phyloP scores from a whole-genome alignment of 2,329 filamentous ascomycete genomes.

The Ophiostoma sp. region DNA sequence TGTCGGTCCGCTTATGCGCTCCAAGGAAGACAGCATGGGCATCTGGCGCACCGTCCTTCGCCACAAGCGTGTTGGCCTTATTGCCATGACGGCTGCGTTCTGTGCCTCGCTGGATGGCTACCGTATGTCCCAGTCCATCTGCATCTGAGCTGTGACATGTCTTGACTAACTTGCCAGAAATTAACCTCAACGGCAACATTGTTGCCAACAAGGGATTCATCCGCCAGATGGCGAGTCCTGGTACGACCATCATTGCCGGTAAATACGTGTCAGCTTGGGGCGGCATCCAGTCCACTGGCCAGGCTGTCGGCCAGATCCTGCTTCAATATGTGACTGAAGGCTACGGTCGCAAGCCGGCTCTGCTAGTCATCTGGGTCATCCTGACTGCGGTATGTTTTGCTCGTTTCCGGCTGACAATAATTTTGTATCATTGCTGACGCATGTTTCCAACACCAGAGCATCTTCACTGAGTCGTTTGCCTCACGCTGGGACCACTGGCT shows the following conservation, averaged over 20 bases:
- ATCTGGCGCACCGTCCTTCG: conserved; percentile 41
- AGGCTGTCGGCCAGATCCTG: conserved; percentile 28
- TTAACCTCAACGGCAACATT: conserved; percentile 26
- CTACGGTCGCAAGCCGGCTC: conserved; percentile 40
- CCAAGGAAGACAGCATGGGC: conserved; percentile 40
- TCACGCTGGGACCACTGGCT: conserved; percentile 43
- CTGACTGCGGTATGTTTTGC: conserved; percentile 30
- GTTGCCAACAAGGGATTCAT: conserved; percentile 29
- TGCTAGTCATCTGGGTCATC: conserved; percentile 40
- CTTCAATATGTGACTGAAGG: conserved; percentile 40
- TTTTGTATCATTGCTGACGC: conserved; percentile 10
- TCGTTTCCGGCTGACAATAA: conserved; percentile 28
- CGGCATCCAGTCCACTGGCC: conserved; percentile 23
- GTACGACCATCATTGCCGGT: conserved; percentile 23
- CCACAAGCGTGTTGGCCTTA: conserved; percentile 39
- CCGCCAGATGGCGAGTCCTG: conserved; percentile 25
- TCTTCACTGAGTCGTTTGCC: conserved; percentile 41
- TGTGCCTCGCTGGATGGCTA: conserved; percentile 46
- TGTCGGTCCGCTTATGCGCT: conserved; percentile 37
- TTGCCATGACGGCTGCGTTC: conserved; percentile 46
- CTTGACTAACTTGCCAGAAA: conserved; percentile 14
- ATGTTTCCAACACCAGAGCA: conserved; percentile 31
- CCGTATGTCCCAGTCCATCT: conserved; percentile 33
- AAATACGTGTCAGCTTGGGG: conserved; percentile 28
- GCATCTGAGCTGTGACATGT: neutral